A percentile compares a stretch with the other conserved stretches of the same genome.
Evolutionary conservation across 2,329 filamentous ascomycete species (phyloP).

Genomic region (Teratosphaeriaceae sp.): DNA sequence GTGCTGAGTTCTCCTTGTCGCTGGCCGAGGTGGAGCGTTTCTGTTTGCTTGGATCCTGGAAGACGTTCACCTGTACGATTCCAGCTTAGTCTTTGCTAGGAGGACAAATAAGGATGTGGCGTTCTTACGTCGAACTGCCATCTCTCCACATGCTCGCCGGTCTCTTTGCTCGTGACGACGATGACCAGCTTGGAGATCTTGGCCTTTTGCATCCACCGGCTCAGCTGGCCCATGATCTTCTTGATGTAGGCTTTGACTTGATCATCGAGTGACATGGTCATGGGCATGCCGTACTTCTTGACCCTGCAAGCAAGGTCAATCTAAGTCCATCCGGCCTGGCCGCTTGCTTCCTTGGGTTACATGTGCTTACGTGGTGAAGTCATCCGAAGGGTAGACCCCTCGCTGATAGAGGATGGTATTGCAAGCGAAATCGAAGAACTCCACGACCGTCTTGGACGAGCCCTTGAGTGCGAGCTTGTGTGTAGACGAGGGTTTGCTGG

Average conservation of each 20-base stretch:
- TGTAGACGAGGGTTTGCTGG: constrained; percentile 73
- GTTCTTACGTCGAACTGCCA: constrained; percentile 94
- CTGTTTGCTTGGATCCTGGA: constrained; percentile 35
- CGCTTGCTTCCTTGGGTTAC: too few species aligned
- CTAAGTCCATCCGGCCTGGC: too few species aligned
- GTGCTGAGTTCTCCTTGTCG: constrained; percentile 64
- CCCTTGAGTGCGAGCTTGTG: constrained; percentile 92
- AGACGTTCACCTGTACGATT: constrained; percentile 22
- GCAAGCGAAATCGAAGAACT: constrained; percentile 99
- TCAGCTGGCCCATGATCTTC: constrained; percentile 96
- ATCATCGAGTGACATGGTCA: constrained; percentile 94
- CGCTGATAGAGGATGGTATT: constrained; percentile 95
- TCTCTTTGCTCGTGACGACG: constrained; percentile 95
- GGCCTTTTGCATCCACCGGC: constrained; percentile 94
- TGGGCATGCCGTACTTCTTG: constrained; percentile 99
- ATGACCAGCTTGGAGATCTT: constrained; percentile 97
- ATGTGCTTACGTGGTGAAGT: constrained; percentile 96
- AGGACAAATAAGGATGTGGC: too few species aligned
- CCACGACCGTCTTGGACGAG: constrained; percentile 62
- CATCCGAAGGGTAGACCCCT: constrained; percentile 80
- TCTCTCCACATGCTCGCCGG: constrained; percentile 88
- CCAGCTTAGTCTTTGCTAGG: constrained; percentile 16
- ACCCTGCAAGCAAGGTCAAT: constrained; percentile 46
- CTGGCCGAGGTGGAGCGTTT: constrained; percentile 24
- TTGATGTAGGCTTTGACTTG: constrained; percentile 99